phyloP scores from a whole-genome alignment of 1,284 basidiomycete species.

The Pseudozyma thailandica region DNA sequence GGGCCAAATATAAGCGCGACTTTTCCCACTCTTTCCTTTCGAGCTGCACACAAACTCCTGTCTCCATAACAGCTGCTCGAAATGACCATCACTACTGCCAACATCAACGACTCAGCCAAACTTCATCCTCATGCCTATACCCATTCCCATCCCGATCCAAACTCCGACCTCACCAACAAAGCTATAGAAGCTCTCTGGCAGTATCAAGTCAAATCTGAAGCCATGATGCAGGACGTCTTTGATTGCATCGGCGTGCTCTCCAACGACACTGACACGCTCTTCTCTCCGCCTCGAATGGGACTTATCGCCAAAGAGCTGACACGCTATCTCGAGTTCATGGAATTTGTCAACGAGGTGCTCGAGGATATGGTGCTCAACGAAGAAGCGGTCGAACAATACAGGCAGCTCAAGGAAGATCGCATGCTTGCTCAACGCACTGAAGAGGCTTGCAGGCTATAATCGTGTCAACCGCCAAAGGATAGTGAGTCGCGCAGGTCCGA shows the following conservation, averaged over 20 bases:
- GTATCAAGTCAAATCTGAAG: conserved; percentile 13
- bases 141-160: not conserved
- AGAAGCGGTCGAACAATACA: conserved; percentile 11
- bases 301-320: conserved; percentile 8
- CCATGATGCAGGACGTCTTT: conserved; percentile 20
- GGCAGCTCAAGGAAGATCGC: conserved; percentile 7
- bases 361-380: conserved; percentile 17
- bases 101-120: not conserved
- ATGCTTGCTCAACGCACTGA: conserved; percentile 9
- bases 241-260: conserved; percentile 16
- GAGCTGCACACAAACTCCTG: no score
- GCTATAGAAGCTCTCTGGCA: conserved; percentile 17
- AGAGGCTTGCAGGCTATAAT: conserved; percentile 9
- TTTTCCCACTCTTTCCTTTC: no score
- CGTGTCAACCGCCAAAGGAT: no score
- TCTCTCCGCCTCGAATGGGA: conserved; percentile 8
- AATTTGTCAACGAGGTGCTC: conserved; percentile 23
- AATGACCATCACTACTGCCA: not conserved
- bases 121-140: not conserved
- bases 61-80: no score
- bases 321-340: conserved; percentile 17
- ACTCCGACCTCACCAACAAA: conserved; percentile 2
- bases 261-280: conserved; percentile 2
- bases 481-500: no score
- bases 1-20: no score